Base-by-base conservation (phyloP, 2,329 filamentous ascomycete genomes). In the Aspergillus pseudoterreus region DNA sequence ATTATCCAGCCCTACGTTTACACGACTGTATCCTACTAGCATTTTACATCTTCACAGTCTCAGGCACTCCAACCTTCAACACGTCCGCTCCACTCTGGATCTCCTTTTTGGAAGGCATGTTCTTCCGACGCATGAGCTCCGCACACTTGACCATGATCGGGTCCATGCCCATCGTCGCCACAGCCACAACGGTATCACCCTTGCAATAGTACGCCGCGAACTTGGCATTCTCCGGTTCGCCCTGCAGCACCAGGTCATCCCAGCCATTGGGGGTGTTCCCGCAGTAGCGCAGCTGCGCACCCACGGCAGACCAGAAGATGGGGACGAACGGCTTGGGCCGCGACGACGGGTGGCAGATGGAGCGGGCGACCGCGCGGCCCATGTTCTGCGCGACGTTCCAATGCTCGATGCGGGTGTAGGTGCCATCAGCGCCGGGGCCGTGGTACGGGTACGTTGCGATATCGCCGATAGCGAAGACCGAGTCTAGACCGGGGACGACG, bases 301-400 rank as follows among this genome's bases (percentile, higher is more conserved):
- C 90, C 4, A 99, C 76, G 0, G 94, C 94, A 1, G 90, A 96
- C 94, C 94, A 99, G 78, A 99, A 99, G 46, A 99, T 82, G 0
- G 94, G 94, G 52, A 94, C 92, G 72, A 96, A 96, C 2, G 82
- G 78, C 61, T 88, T 84, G 0, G 84, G 78, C 56, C 79, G 78
- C 2, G 52, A 33, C 6, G 59, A 55, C 15, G 53, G 59, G 62
- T 87, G 78, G 59, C 84, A 81, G 64, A 99, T 96, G 62, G 88
- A 83, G 47, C 79, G 78, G 1, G 91, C 94, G 1, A 87, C 92
- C 21, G 82, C 80, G 41, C 92, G 88, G 2, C 94, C 94, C 1
- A 89, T 80, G 65, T 97, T 96, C 67, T 97, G 94, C 4, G 94
- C 94, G 2, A 99, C 94, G 72, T 96, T 92, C 94, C 94, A 99